phyloP scores from a whole-genome alignment of 306 rosid genomes.

The Fragaria iinumae region DNA sequence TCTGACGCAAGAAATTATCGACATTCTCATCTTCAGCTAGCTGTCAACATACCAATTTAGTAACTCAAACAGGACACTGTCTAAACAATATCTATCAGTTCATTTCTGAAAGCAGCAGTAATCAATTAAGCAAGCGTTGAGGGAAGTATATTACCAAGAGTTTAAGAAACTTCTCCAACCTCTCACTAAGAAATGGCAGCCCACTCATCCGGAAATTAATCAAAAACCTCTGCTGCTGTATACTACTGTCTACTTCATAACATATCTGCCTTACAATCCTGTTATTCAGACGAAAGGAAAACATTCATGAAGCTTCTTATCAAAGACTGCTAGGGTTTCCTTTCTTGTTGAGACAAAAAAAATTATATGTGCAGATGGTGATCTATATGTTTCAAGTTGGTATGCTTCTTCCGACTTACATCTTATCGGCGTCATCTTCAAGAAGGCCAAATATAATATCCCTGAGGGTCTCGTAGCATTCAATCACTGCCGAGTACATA shows the following conservation, averaged over 20 bases:
- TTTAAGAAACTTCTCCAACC: constrained; percentile 74
- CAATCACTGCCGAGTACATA: constrained; percentile 85
- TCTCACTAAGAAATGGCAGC: constrained; percentile 78
- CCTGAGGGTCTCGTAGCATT: constrained; percentile 84
- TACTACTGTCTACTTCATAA: constrained; percentile 34
- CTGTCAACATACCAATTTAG: constrained; percentile 46
- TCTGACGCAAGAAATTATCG: constrained; percentile 40
- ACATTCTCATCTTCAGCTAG: constrained; percentile 36
- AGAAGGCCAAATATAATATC: constrained; percentile 59
- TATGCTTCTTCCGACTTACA: constrained; percentile 45
- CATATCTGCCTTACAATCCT: constrained; percentile 56
- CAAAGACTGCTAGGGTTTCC: background rate
- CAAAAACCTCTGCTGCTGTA: constrained; percentile 38
- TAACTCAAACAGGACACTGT: constrained; percentile 20
- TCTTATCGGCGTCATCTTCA: constrained; percentile 46
- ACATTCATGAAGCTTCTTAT: constrained; percentile 12
- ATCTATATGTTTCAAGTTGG: constrained; percentile 8
- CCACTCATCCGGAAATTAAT: constrained; percentile 68
- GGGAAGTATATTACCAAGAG: constrained; percentile 55
- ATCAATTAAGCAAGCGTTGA: background rate
- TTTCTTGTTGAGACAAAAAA: background rate
- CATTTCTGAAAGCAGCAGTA: constrained; percentile 11
- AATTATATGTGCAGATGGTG: background rate
- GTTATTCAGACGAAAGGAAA: constrained; percentile 32
- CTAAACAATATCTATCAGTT: constrained; percentile 7